A percentile compares a stretch with the other conserved stretches of the same genome.
phyloP scores from a whole-genome alignment of 495 filamentous ascomycete species.

The Staphylotrichum tortipilum region DNA sequence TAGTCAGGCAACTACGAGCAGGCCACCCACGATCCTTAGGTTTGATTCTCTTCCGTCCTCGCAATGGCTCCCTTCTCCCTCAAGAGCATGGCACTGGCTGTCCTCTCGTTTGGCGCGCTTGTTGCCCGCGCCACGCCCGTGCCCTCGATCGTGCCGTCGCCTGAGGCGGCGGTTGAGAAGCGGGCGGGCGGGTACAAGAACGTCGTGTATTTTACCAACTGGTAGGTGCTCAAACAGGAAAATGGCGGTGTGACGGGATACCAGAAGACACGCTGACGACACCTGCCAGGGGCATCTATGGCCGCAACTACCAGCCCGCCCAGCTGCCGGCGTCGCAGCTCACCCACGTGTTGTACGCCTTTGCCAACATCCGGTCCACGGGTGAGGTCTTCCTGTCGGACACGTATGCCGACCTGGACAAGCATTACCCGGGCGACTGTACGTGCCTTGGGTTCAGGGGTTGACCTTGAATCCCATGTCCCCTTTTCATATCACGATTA shows the following conservation, averaged over 20 bases:
- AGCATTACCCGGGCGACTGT: conserved; percentile 56
- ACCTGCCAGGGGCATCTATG: conserved; percentile 84
- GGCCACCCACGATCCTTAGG: no score
- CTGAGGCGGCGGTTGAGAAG: not conserved
- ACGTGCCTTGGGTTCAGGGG: conserved; percentile 9
- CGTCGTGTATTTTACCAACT: conserved; percentile 42
- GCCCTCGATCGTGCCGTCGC: not conserved
- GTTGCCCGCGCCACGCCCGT: conserved; percentile 4
- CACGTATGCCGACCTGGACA: conserved; percentile 56
- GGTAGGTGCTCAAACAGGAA: conserved; percentile 16
- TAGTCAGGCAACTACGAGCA: not conserved
- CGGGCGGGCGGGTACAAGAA: conserved; percentile 30
- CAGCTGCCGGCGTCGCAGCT: conserved; percentile 72
- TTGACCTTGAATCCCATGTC: not conserved
- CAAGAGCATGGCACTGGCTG: conserved; percentile 12
- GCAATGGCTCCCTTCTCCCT: conserved; percentile 8
- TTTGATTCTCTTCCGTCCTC: not conserved
- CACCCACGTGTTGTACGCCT: conserved; percentile 83
- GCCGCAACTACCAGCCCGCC: conserved; percentile 67
- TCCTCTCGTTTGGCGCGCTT: conserved; percentile 12
- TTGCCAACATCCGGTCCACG: conserved; percentile 72
- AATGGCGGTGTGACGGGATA: conserved; percentile 12
- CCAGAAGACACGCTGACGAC: no score
- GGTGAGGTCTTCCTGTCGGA: conserved; percentile 69
- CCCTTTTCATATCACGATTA: not conserved